These are phyloP conservation scores for Luffa aegyptiaca DNA, from an alignment of 306 rosid genomes.

Conservation along the genomic window DNA sequence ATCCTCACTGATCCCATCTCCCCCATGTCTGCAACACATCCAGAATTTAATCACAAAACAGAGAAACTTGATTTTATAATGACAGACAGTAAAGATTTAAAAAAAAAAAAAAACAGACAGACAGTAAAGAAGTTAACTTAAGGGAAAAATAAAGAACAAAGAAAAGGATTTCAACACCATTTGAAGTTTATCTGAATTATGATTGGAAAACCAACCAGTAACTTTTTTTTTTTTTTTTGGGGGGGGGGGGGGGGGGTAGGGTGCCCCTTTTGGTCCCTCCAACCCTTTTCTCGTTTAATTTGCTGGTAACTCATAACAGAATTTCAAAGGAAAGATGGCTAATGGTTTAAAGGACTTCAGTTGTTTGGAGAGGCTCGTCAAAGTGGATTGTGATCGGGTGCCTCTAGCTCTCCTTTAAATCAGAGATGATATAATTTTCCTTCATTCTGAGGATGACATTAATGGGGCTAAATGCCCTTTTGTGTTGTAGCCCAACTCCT, in stretches of 20 bases:
- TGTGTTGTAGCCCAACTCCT: background rate
- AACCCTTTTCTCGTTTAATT: too few species aligned
- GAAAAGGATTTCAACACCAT: background rate
- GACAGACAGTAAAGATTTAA: background rate
- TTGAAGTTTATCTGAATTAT: background rate
- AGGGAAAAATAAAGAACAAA: background rate
- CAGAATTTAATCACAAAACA: background rate
- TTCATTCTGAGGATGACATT: background rate
- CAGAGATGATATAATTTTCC: background rate
- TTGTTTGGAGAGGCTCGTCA: background rate
- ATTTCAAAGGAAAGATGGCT: background rate
- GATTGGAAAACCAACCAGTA: background rate
- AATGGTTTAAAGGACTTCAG: background rate
- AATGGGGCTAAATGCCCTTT: background rate
- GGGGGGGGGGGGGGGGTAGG: too few species aligned
- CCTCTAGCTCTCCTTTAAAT: too few species aligned
- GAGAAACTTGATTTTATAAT: background rate
- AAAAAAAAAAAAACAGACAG: too few species aligned
- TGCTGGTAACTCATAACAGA: background rate
- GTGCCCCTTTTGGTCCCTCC: too few species aligned
- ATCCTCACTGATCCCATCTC: conserved; percentile 57
- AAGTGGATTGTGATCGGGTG: too few species aligned
- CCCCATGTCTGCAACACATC: conserved; percentile 57
- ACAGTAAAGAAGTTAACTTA: background rate
- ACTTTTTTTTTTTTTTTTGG: too few species aligned